Conservation (phyloP, 148 eudicot species). For the Arctostaphylos glauca region DNA sequence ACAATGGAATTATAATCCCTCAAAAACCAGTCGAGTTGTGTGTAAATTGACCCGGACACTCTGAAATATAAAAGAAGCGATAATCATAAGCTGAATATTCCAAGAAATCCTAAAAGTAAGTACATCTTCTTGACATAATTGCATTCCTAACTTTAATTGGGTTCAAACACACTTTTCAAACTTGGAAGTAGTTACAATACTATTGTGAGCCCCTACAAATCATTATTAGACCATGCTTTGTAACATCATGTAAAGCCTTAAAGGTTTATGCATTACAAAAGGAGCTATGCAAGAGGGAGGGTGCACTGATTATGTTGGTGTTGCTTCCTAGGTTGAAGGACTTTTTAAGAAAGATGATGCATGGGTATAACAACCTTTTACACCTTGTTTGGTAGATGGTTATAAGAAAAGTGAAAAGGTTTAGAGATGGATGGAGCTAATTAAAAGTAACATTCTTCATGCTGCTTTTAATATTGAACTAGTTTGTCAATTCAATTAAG, state of each 20-base stretch:
- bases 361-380: background rate
- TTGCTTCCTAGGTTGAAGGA: background rate
- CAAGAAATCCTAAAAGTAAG: background rate
- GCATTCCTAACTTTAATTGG: background rate
- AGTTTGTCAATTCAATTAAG: background rate
- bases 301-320: conserved; percentile 7
- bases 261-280: background rate
- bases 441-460: background rate
- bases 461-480: background rate
- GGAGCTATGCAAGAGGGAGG: background rate
- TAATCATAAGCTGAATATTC: background rate
- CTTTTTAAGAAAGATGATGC: background rate
- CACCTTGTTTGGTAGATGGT: background rate
- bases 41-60: no score
- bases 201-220: conserved; percentile 6
- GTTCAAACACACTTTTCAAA: background rate
- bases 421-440: background rate
- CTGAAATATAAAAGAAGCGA: no score
- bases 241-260: conserved; percentile 2
- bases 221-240: conserved; percentile 10
- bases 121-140: background rate
- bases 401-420: background rate
- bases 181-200: background rate
- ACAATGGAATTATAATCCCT: no score
- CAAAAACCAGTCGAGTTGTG: no score